These are phyloP conservation scores for Lyophyllum decastes DNA, from an alignment of 768 basidiomycete species.

Conservation along the genomic window DNA sequence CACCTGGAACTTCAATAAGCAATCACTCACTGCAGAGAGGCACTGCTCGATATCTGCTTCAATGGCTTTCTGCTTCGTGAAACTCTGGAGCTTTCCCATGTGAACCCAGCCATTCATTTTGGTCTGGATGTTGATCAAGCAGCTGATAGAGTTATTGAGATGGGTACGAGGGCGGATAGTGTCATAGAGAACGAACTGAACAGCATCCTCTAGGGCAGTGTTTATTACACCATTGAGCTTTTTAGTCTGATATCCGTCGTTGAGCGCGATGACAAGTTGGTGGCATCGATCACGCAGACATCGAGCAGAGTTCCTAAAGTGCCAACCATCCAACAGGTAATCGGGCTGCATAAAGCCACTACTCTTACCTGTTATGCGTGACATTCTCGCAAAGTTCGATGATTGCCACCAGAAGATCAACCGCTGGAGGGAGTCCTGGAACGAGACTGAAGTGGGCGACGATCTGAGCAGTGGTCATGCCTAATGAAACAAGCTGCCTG, in stretches of 20 bases:
- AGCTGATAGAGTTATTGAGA: slow-evolving; percentile 16
- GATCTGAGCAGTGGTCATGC: slow-evolving; percentile 43
- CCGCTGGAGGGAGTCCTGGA: slow-evolving; percentile 45
- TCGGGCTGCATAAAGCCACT: not conserved
- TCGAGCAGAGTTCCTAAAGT: slow-evolving; percentile 38
- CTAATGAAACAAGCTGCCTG: slow-evolving; percentile 23
- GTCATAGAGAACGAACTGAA: slow-evolving; percentile 14
- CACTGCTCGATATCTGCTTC: slow-evolving; percentile 42
- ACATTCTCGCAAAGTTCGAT: slow-evolving; percentile 50
- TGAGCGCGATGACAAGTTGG: slow-evolving; percentile 39
- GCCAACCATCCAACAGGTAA: not conserved
- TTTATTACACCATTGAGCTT: slow-evolving; percentile 32
- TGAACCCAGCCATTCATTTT: slow-evolving; percentile 48
- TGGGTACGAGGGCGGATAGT: not conserved
- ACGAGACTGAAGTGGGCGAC: slow-evolving; percentile 49
- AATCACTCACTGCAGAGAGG: slow-evolving; percentile 45
- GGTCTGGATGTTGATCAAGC: slow-evolving; percentile 33
- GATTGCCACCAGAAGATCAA: slow-evolving; percentile 43
- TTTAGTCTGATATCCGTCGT: slow-evolving; percentile 30
- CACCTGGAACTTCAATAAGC: slow-evolving; percentile 50
- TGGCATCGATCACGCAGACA: slow-evolving; percentile 51
- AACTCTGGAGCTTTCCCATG: slow-evolving; percentile 38
- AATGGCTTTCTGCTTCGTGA: slow-evolving; percentile 34
- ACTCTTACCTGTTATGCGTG: slow-evolving; percentile 44
- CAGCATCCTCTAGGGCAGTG: slow-evolving; percentile 34